Conservation (phyloP, 1,284 basidiomycete species). For the Quambalaria eucalypti region DNA sequence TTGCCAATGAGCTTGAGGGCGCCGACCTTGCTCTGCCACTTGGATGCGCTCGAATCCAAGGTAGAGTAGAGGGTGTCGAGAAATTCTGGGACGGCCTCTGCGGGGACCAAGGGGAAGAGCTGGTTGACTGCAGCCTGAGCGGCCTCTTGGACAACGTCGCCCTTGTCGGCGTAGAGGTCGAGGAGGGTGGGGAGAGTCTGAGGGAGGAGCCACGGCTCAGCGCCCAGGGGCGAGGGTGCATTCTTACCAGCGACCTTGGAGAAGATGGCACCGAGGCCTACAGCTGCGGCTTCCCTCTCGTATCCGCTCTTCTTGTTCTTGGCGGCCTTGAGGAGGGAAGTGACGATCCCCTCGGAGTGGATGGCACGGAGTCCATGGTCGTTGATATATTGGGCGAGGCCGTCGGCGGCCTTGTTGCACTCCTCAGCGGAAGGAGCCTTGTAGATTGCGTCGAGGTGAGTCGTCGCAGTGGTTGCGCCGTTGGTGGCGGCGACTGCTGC, state of each 20-base stretch:
- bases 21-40: constrained; percentile 94
- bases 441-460: constrained; percentile 21
- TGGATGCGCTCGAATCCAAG: constrained; percentile 62
- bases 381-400: constrained; percentile 47
- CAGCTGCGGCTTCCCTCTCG: constrained; percentile 82
- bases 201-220: constrained; percentile 67
- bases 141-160: constrained; percentile 76
- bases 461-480: constrained; percentile 10
- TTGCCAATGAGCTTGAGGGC: constrained; percentile 65
- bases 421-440: constrained; percentile 34
- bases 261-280: constrained; percentile 53
- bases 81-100: constrained; percentile 62
- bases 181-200: constrained; percentile 69
- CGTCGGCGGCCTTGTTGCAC: constrained; percentile 43
- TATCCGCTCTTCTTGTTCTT: constrained; percentile 79
- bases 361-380: constrained; percentile 38
- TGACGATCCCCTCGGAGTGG: constrained; percentile 44
- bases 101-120: constrained; percentile 73
- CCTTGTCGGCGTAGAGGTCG: constrained; percentile 87
- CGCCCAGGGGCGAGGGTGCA: constrained; percentile 58
- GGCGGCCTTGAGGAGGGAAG: constrained; percentile 52
- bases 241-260: constrained; percentile 46
- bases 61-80: constrained; percentile 65
- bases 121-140: constrained; percentile 74
- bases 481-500: background rate